Base-by-base conservation (phyloP, 768 basidiomycete species). In the Calocybe cyanea region DNA sequence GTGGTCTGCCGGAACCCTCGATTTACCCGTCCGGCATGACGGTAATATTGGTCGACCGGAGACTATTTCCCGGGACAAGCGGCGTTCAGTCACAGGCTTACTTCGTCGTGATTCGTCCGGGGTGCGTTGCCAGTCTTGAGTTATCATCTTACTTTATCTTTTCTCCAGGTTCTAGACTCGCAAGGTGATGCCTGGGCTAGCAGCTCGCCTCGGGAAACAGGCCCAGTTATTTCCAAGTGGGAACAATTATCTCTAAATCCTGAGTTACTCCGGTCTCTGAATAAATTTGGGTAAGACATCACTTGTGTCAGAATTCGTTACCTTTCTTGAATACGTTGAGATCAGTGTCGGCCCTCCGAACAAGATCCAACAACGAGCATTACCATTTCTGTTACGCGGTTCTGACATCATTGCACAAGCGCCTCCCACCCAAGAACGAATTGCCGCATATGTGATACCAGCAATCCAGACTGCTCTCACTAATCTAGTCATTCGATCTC, bases 361-460 rank as follows among this genome's bases (percentile, higher is more conserved):
- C 66, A 99, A 99, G 73, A 96, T 99, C 54, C 96, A 98, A 66
- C 92, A 95, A 60, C 81, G 95, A 38, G 94, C 96, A 36, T 72
- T 99, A 40, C 96, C 96, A 6, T 97, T 97, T 70, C 80, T 99
- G 48, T 75, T 98, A 25, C 81, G 87, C 41, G 94, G 92, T 7
- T 81, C 92, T 30, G 96, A 99, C 57, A 97, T 98, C 59, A 98
- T 99, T 58, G 94, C 95, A 7, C 96, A 99, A 67, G 96, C 95
- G 8, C 96, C 96, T 38, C 94, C 96, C 0, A 98, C 96, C 0
- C 95, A 97, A 63, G 96, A 99, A 63, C 80, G 96, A 37, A 99
- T 99, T 57, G 94, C 95, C 18, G 92, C 94, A 48, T 99, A 99
- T 66, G 85, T 92, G 40, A 92, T 95, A 49, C 92, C 91, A 39